Conservation (phyloP, 305 asterid species). For the Withania somnifera region DNA sequence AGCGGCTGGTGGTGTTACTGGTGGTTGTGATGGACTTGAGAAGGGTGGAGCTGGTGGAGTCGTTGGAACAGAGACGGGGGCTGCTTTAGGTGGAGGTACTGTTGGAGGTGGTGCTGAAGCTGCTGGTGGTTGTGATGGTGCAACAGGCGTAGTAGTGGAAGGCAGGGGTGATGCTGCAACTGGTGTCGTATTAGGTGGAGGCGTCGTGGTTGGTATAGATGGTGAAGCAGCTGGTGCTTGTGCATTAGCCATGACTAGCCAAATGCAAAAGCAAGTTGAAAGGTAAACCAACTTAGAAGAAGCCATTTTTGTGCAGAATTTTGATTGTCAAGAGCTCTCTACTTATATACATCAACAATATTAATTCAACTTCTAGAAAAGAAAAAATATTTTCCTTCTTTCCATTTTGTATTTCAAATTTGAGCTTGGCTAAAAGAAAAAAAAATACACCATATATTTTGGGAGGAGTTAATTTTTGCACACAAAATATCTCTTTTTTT, state of each 20-base stretch:
- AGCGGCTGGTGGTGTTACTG: slow-evolving; percentile 19
- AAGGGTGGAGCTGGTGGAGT: slow-evolving; percentile 26
- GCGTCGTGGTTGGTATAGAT: slow-evolving; percentile 24
- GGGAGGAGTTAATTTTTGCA: too few relatives aligned
- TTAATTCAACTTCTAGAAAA: not conserved
- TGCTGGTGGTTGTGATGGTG: slow-evolving; percentile 25
- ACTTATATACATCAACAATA: slow-evolving; percentile 18
- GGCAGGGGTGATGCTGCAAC: not conserved
- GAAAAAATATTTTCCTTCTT: too few relatives aligned
- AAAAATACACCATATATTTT: too few relatives aligned
- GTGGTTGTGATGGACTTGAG: slow-evolving; percentile 26
- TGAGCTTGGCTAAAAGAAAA: too few relatives aligned
- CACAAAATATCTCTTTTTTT: too few relatives aligned
- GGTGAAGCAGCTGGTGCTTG: slow-evolving; percentile 87
- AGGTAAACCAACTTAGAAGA: slow-evolving; percentile 27
- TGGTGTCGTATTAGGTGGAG: slow-evolving; percentile 23
- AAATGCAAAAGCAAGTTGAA: slow-evolving; percentile 41
- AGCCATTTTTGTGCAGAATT: slow-evolving; percentile 43
- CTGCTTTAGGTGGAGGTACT: slow-evolving; percentile 15
- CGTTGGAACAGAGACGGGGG: slow-evolving; percentile 19
- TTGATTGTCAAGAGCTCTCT: slow-evolving; percentile 22
- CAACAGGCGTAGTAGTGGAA: slow-evolving; percentile 15
- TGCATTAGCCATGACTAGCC: slow-evolving; percentile 41
- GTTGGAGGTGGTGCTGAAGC: slow-evolving; percentile 22
- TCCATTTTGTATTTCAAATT: too few relatives aligned